phyloP scores from a whole-genome alignment of 2,329 filamentous ascomycete genomes.

The Diaporthe destruens region DNA sequence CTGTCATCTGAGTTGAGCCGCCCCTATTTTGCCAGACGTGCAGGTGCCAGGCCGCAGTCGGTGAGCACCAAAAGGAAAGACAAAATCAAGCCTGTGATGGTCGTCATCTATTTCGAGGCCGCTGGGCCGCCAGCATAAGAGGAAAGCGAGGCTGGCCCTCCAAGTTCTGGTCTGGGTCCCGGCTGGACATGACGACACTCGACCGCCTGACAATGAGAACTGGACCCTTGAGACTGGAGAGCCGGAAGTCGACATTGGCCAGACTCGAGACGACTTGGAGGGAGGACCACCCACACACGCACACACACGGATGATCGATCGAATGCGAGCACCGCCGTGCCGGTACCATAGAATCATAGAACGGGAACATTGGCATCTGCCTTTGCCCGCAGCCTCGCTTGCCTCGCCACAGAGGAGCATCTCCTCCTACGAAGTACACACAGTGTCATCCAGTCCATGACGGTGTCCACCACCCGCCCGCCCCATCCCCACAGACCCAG shows the following conservation, averaged over 20 bases:
- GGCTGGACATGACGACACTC: slow-evolving; percentile 35
- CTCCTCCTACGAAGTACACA: not conserved
- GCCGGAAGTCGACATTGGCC: not conserved
- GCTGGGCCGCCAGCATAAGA: slow-evolving; percentile 21
- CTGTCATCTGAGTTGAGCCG: slow-evolving; percentile 36
- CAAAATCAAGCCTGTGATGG: not conserved
- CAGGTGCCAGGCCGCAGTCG: slow-evolving; percentile 36
- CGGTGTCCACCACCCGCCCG: slow-evolving; percentile 1
- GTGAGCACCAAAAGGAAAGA: slow-evolving; percentile 31
- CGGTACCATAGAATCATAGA: slow-evolving; percentile 9
- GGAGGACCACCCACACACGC: not conserved
- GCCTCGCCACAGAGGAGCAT: slow-evolving; percentile 9
- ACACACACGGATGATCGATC: slow-evolving; percentile 18
- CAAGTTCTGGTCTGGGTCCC: slow-evolving; percentile 18
- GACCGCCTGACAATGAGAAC: slow-evolving; percentile 23
- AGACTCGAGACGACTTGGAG: slow-evolving; percentile 4
- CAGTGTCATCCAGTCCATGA: not conserved
- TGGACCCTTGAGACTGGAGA: slow-evolving; percentile 20
- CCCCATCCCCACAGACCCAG: slow-evolving; percentile 30
- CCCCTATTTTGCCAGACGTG: slow-evolving; percentile 34
- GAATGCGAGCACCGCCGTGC: slow-evolving; percentile 28
- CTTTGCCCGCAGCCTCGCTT: slow-evolving; percentile 17
- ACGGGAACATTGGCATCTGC: slow-evolving; percentile 7
- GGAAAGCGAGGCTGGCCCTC: slow-evolving; percentile 11
- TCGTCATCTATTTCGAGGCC: slow-evolving; percentile 30